Evolutionary conservation across 768 basidiomycete species (phyloP).

Genomic region (Hemileccinum impolitum): DNA sequence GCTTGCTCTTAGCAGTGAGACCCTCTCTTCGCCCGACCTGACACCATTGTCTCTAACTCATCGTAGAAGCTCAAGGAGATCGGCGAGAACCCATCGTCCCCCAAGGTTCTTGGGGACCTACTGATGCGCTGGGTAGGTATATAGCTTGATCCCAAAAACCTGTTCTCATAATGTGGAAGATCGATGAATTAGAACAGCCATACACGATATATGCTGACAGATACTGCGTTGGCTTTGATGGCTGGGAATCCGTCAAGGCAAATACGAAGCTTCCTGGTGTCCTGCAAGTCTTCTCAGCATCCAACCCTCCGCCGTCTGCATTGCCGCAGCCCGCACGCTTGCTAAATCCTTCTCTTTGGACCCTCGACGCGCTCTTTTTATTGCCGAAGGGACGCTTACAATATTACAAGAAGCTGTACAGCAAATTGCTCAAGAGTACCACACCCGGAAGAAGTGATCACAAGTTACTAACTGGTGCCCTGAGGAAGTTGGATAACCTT

Average conservation of each 20-base stretch:
- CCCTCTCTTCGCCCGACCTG: neutral
- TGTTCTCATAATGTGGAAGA: slow-evolving; percentile 45
- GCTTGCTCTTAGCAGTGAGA: slow-evolving; percentile 66
- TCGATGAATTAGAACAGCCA: slow-evolving; percentile 85
- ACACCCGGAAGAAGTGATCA: slow-evolving; percentile 86
- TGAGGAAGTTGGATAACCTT: slow-evolving; percentile 77
- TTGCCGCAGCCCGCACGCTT: slow-evolving; percentile 33
- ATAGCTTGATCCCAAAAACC: slow-evolving; percentile 5
- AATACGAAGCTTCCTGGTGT: slow-evolving; percentile 71
- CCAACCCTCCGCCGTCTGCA: slow-evolving; percentile 55
- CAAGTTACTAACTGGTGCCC: slow-evolving; percentile 69
- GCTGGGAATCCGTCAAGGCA: slow-evolving; percentile 73
- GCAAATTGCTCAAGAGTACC: slow-evolving; percentile 80
- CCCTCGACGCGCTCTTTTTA: slow-evolving; percentile 83
- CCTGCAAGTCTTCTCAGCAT: slow-evolving; percentile 63
- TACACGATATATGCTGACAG: slow-evolving; percentile 79
- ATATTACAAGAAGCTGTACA: slow-evolving; percentile 92
- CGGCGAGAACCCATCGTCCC: slow-evolving; percentile 86
- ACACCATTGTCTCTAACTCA: slow-evolving; percentile 11
- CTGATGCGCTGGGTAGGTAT: slow-evolving; percentile 92
- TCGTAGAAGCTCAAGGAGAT: slow-evolving; percentile 90
- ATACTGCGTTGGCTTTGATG: slow-evolving; percentile 76
- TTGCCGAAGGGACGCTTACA: slow-evolving; percentile 80
- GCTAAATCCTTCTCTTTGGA: slow-evolving; percentile 56
- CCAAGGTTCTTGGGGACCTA: slow-evolving; percentile 91